A percentile compares a stretch with the other conserved stretches of the same genome.
These are phyloP conservation scores for Hypoxylon sp. DNA, from an alignment of 2,329 filamentous ascomycete genomes.

Conservation along the genomic window DNA sequence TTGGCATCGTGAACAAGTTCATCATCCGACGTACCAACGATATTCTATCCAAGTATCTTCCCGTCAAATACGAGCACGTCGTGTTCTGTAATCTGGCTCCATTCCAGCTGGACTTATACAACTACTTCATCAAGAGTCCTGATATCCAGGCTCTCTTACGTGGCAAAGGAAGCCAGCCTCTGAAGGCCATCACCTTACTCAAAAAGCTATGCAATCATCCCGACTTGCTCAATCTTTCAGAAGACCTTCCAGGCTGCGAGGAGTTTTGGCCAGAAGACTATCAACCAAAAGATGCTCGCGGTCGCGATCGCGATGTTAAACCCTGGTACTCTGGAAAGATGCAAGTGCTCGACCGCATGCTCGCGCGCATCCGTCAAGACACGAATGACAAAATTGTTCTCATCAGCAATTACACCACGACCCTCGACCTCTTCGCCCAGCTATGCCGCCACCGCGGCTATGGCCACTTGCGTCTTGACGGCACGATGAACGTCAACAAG, in stretches of 20 bases:
- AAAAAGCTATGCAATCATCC: conserved; percentile 99
- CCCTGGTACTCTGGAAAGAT: conserved; percentile 99
- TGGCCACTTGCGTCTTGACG: conserved; percentile 89
- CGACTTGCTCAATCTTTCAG: conserved; percentile 85
- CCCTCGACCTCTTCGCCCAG: conserved; percentile 92
- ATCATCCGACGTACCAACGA: conserved; percentile 98
- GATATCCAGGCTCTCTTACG: conserved; percentile 92
- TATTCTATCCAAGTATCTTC: conserved; percentile 96
- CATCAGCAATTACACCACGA: conserved; percentile 98
- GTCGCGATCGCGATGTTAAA: conserved; percentile 91
- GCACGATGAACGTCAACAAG: conserved; percentile 98
- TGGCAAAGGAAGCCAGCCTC: conserved; percentile 93
- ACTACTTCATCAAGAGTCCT: conserved; percentile 95
- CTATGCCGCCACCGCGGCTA: conserved; percentile 89
- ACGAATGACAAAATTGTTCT: conserved; percentile 99
- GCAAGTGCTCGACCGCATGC: conserved; percentile 97
- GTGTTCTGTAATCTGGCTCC: conserved; percentile 96
- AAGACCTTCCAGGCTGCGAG: conserved; percentile 90
- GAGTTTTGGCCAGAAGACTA: conserved; percentile 86
- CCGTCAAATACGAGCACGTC: conserved; percentile 98
- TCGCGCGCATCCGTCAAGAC: conserved; percentile 92
- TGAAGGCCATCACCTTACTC: conserved; percentile 95
- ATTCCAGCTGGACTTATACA: conserved; percentile 94
- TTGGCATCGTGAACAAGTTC: conserved; percentile 94
- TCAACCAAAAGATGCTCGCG: conserved; percentile 86